These are phyloP conservation scores for Trichoderma guizhouense DNA, from an alignment of 2,329 filamentous ascomycete species.

Conservation along the genomic window DNA sequence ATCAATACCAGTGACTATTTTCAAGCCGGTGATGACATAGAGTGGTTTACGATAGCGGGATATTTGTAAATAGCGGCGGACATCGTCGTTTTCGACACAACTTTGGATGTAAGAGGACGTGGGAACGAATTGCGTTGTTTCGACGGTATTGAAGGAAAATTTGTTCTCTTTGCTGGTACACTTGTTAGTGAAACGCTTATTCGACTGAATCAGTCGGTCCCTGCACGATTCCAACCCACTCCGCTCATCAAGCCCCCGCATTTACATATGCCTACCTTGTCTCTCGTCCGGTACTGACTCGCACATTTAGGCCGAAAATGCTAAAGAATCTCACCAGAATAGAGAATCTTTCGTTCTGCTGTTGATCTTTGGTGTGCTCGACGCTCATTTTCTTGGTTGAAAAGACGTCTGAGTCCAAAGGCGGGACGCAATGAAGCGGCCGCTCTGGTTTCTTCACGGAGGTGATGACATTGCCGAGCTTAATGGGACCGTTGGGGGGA, in stretches of 20 bases:
- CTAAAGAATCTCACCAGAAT: neutral
- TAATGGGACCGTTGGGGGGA: constrained; percentile 20
- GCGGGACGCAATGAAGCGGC: constrained; percentile 4
- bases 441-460: constrained; percentile 20
- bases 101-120: neutral
- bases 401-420: neutral
- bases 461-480: constrained; percentile 21
- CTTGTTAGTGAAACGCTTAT: neutral
- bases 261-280: neutral
- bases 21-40: neutral
- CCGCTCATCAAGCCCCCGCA: no score
- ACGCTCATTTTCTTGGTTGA: neutral
- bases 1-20: neutral
- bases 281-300: neutral
- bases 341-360: neutral
- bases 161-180: neutral
- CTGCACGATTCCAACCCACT: neutral
- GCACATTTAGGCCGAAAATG: neutral
- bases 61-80: neutral
- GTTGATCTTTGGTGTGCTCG: neutral
- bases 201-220: accelerated
- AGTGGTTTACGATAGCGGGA: neutral
- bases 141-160: neutral
- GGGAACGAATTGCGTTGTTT: neutral
- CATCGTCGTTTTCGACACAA: neutral